Evolutionary conservation across 2,329 filamentous ascomycete species (phyloP), one percentile per base, ranked within the genome.

Genomic region (Chalara sp.): DNA sequence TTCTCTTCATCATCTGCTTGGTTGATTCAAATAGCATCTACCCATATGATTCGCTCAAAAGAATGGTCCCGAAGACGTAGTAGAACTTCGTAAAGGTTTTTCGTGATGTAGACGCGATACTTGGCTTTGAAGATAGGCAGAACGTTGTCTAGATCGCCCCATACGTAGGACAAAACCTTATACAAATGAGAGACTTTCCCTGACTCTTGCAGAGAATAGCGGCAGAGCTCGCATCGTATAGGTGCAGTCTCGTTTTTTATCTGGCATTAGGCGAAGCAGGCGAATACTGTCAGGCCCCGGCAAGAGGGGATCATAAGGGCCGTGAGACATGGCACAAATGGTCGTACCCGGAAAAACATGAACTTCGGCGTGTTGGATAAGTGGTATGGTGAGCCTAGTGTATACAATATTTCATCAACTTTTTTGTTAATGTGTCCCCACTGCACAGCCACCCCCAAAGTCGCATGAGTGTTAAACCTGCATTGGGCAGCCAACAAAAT

Each of bases 1-100:
- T 46, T 45, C 42, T 50, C 48, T 45, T 46, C 13, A 12, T 46
- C 40, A 40, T 50, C 28, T 39, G 28, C 32, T 39, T 50, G 42
- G 28, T 46, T 46, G 35, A 39, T 39, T 2, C 35, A 39, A 39
- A 39, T 39, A 11, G 35, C 35, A 39, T 39, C 35, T 39, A 39
- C 13, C 35, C 35, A 39, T 39, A 39, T 39, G 13, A 39, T 39
- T 39, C 35, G 35, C 13, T 39, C 35, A 13, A 39, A 39, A 39
- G 10, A 10, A 3, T 13, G 3, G 35, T 39, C 13, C 13, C 35
- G 10, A 39, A 39, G 35, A 13, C 35, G 35, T 11, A 13, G 13
- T 13, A 39, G 13, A 11, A 13, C 35, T 39, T 2, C 35, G 13
- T 39, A 39, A 13, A 39, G 35, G 35, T 39, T 39, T 39, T 39